Evolutionary conservation across 1,139 yeast genomes (phyloP).

Genomic region (Diutina sp.): DNA sequence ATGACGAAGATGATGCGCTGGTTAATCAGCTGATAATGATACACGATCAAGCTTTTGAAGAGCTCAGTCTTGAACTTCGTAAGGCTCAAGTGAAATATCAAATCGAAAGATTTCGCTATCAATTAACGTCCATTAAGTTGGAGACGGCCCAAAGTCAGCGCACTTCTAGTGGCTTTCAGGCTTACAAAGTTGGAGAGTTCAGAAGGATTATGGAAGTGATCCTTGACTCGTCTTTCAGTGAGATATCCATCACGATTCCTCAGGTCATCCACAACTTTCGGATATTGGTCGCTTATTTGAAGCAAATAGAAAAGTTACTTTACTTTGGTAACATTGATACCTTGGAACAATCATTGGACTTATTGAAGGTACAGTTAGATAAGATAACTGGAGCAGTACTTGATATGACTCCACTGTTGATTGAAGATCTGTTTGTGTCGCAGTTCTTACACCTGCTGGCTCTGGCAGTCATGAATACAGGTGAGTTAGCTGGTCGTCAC

Average conservation of each 20-base stretch:
- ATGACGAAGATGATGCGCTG: constrained; percentile 3
- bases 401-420: not conserved
- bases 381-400: not conserved
- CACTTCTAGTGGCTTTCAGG: not conserved
- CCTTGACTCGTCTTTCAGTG: not conserved
- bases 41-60: constrained; percentile 7
- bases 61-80: constrained; percentile 9
- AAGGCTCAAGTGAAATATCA: constrained; percentile 5
- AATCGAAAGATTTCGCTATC: not conserved
- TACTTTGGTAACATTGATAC: not conserved
- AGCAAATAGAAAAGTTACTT: not conserved
- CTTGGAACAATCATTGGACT: not conserved
- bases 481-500: not conserved
- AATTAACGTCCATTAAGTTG: not conserved
- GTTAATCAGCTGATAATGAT: constrained; percentile 2
- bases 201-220: not conserved
- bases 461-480: not conserved
- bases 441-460: not conserved
- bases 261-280: not conserved
- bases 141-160: not conserved
- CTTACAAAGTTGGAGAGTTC: not conserved
- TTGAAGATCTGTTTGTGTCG: not conserved
- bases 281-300: not conserved
- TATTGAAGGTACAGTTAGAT: not conserved
- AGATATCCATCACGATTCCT: not conserved